Percentiles rank a stretch among this genome's conserved stretches.
These are phyloP conservation scores for Kodamaea sp. DNA, from an alignment of 1,139 yeast species.

Conservation along the genomic window DNA sequence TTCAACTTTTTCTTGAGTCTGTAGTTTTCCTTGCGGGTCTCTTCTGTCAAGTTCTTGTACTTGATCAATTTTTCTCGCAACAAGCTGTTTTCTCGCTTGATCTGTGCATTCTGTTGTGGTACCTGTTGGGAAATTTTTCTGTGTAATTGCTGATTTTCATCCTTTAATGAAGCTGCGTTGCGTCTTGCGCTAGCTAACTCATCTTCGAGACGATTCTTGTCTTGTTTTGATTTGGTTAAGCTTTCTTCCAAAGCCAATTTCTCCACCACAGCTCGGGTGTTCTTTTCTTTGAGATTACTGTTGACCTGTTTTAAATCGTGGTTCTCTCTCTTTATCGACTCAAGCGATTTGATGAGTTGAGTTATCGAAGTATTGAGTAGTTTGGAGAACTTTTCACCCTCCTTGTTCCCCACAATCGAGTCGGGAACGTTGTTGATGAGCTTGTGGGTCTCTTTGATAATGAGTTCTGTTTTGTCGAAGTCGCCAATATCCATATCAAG, in stretches of 20 bases:
- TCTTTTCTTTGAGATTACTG: slow-evolving; percentile 6
- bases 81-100: slow-evolving; percentile 30
- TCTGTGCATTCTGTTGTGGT: slow-evolving; percentile 17
- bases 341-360: slow-evolving; percentile 24
- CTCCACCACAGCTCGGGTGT: neutral
- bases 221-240: slow-evolving; percentile 2
- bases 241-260: neutral
- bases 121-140: slow-evolving; percentile 14
- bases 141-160: slow-evolving; percentile 14
- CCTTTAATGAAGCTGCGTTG: slow-evolving; percentile 7
- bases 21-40: slow-evolving; percentile 11
- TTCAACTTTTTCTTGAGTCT: slow-evolving; percentile 3
- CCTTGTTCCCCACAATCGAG: slow-evolving; percentile 22
- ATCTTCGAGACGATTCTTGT: slow-evolving; percentile 5
- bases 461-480: slow-evolving; percentile 24
- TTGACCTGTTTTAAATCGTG: slow-evolving; percentile 19
- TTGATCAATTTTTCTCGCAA: slow-evolving; percentile 36
- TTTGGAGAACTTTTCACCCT: slow-evolving; percentile 28
- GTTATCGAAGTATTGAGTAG: slow-evolving; percentile 25
- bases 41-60: slow-evolving; percentile 34
- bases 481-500: slow-evolving; percentile 9
- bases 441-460: slow-evolving; percentile 33
- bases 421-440: slow-evolving; percentile 27
- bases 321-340: slow-evolving; percentile 19
- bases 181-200: neutral